phyloP scores from a whole-genome alignment of 2,329 filamentous ascomycete genomes.

The Talaromyces sp. region DNA sequence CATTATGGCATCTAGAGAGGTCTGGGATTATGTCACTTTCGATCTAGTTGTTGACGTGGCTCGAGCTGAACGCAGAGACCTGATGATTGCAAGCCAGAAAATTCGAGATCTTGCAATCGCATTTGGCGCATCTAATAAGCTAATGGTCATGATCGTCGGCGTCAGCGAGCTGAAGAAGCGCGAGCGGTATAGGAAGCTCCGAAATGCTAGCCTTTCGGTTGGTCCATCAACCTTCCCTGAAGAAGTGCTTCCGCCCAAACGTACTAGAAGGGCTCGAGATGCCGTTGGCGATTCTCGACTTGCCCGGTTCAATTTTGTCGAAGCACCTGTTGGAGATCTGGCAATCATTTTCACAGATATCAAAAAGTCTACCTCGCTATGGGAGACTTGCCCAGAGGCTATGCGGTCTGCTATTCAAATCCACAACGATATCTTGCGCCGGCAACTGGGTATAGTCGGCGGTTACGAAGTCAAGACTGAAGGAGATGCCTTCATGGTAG shows the following conservation, averaged over 20 bases:
- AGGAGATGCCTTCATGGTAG: slow-evolving; percentile 99
- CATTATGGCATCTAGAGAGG: slow-evolving; percentile 81
- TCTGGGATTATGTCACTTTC: slow-evolving; percentile 92
- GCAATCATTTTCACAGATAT: slow-evolving; percentile 98
- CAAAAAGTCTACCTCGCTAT: slow-evolving; percentile 93
- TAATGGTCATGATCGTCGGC: slow-evolving; percentile 99
- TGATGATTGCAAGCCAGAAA: slow-evolving; percentile 95
- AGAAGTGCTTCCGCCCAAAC: slow-evolving; percentile 60
- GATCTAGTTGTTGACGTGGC: slow-evolving; percentile 91
- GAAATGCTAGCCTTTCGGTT: slow-evolving; percentile 39
- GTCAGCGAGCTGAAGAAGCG: slow-evolving; percentile 86
- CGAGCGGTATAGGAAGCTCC: slow-evolving; percentile 52
- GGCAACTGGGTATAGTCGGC: slow-evolving; percentile 87
- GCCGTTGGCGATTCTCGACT: slow-evolving; percentile 78
- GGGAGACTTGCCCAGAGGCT: slow-evolving; percentile 91
- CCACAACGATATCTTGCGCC: slow-evolving; percentile 94
- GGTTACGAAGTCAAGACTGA: slow-evolving; percentile 99
- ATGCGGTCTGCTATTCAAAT: slow-evolving; percentile 97
- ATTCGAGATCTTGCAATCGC: slow-evolving; percentile 92
- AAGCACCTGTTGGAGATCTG: slow-evolving; percentile 84
- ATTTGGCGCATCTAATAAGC: slow-evolving; percentile 88
- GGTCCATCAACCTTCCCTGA: slow-evolving; percentile 69
- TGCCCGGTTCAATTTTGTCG: slow-evolving; percentile 84
- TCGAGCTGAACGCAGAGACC: slow-evolving; percentile 77
- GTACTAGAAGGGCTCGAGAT: slow-evolving; percentile 60